Percentiles rank a stretch among this genome's conserved stretches.
phyloP scores from a whole-genome alignment of 345 rosid genomes.

The Brassica rapa region DNA sequence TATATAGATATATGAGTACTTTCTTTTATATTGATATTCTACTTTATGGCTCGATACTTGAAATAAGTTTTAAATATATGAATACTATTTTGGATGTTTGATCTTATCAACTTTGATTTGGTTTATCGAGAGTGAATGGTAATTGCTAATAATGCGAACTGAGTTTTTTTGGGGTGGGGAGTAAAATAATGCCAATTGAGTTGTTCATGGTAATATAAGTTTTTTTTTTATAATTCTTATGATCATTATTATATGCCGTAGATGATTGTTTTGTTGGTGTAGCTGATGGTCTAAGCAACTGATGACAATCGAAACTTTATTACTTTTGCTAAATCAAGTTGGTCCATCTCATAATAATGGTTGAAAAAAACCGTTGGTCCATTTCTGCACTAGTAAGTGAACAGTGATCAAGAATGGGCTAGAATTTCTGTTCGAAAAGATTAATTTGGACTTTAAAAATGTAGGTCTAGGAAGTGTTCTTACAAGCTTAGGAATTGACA shows the following conservation, averaged over 20 bases:
- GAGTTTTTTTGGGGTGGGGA: neutral
- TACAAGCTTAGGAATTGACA: neutral
- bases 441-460: neutral
- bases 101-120: neutral
- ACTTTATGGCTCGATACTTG: neutral
- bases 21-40: neutral
- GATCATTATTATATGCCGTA: neutral
- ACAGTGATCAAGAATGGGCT: neutral
- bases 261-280: neutral
- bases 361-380: neutral
- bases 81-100: neutral
- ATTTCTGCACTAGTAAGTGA: neutral
- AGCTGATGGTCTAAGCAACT: constrained; percentile 15
- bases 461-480: neutral
- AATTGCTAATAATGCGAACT: neutral
- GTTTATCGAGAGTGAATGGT: neutral
- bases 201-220: neutral
- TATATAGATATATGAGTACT: neutral
- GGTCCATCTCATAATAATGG: constrained; percentile 9
- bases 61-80: neutral
- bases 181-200: neutral
- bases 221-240: neutral
- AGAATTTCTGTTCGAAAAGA: neutral
- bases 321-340: constrained; percentile 4
- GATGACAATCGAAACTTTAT: constrained; percentile 4